Conservation (phyloP, 306 rosid species). For the Lagenaria siceraria region DNA sequence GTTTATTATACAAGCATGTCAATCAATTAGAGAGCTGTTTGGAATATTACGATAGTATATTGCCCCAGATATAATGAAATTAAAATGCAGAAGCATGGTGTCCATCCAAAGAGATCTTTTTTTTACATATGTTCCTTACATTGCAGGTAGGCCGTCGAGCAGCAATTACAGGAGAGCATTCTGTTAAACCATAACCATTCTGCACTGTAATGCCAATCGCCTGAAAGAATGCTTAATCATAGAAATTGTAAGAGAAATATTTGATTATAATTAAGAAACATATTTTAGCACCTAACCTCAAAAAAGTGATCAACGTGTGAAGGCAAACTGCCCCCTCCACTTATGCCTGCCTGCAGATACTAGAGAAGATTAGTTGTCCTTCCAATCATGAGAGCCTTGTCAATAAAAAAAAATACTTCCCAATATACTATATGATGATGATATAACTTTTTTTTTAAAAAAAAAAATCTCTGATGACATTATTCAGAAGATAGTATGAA, state of each 20-base stretch:
- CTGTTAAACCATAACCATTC: slow-evolving; percentile 95
- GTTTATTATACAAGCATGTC: not conserved
- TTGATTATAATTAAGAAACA: not conserved
- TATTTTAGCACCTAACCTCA: slow-evolving; percentile 47
- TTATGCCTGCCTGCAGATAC: slow-evolving; percentile 72
- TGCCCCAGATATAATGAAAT: not conserved
- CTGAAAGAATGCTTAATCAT: slow-evolving; percentile 26
- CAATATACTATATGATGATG: too few relatives aligned
- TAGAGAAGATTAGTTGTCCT: slow-evolving; percentile 15
- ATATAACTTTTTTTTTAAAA: too few relatives aligned
- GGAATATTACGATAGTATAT: not conserved
- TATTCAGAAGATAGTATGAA: not conserved
- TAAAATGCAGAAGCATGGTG: not conserved
- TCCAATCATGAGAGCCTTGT: not conserved
- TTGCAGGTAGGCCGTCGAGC: slow-evolving; percentile 63
- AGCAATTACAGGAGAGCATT: slow-evolving; percentile 74
- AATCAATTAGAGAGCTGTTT: not conserved
- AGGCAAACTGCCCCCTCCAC: slow-evolving; percentile 92
- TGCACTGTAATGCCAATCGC: slow-evolving; percentile 77
- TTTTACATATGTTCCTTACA: slow-evolving; percentile 30
- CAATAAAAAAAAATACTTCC: slow-evolving; percentile 6
- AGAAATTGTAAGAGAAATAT: not conserved
- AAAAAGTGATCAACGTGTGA: slow-evolving; percentile 68
- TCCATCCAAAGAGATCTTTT: not conserved
- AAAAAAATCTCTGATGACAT: not conserved